Evolutionary conservation across 2,329 filamentous ascomycete genomes (phyloP).

Genomic region (Ophiocordyceps unilateralis): DNA sequence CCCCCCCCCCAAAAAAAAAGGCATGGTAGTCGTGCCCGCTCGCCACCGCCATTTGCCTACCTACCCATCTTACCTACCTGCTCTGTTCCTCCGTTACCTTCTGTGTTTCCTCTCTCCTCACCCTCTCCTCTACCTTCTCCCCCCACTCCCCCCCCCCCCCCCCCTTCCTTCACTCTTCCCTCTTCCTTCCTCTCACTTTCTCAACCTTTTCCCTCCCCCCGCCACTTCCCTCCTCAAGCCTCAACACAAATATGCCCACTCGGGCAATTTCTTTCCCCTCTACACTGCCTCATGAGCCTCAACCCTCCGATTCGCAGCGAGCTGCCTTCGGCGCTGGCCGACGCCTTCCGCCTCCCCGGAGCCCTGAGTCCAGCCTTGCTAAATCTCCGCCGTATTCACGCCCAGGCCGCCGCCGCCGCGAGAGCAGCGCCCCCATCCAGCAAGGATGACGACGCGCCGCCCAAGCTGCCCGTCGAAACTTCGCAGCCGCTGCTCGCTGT

Average conservation of each 20-base stretch:
- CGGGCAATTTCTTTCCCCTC: background rate
- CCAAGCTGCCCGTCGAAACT: background rate
- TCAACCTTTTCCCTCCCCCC: no score
- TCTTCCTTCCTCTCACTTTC: no score
- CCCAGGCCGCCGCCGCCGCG: conserved; percentile 39
- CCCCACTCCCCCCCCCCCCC: background rate
- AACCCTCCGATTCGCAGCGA: conserved; percentile 13
- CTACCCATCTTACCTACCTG: no score
- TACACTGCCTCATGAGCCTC: conserved; percentile 12
- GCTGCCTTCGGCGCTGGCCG: conserved; percentile 8
- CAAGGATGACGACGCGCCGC: background rate
- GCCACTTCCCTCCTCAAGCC: no score
- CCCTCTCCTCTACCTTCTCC: background rate
- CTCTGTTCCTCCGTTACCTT: background rate
- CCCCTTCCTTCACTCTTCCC: background rate
- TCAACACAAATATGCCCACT: no score
- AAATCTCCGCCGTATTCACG: conserved; percentile 44
- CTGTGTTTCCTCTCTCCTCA: background rate
- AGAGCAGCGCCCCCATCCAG: conserved; percentile 26
- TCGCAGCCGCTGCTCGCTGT: conserved; percentile 18
- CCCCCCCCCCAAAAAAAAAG: background rate
- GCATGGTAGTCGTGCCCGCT: background rate
- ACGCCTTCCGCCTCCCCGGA: conserved; percentile 14
- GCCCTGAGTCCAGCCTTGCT: conserved; percentile 39
- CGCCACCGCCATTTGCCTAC: background rate